phyloP scores from a whole-genome alignment of 805 yeast species.

The Cyberlindnera xishuangbannaensis region DNA sequence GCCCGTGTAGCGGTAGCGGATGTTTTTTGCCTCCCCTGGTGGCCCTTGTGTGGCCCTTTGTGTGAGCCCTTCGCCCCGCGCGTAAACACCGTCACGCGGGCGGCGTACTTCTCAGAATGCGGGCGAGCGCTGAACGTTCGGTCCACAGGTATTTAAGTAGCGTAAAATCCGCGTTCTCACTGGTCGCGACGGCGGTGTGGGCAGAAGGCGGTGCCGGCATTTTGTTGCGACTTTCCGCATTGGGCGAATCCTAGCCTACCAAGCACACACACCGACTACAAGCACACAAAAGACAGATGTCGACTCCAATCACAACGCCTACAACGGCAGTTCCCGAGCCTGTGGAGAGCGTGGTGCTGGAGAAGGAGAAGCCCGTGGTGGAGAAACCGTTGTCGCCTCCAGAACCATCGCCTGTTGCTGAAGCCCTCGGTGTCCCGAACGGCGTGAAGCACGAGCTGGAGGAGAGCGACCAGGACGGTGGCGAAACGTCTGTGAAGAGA shows the following conservation, averaged over 20 bases:
- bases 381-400: conserved; percentile 13
- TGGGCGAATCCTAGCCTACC: conserved; percentile 4
- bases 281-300: conserved; percentile 5
- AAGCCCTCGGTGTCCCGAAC: conserved; percentile 1
- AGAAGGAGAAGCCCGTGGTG: conserved; percentile 5
- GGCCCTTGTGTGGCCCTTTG: too few relatives aligned
- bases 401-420: conserved; percentile 6
- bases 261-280: too few relatives aligned
- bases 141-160: conserved; percentile 15
- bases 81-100: conserved; percentile 6
- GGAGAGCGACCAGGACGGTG: conserved; percentile 3
- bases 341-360: not conserved
- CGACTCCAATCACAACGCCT: conserved; percentile 12
- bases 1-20: too few relatives aligned
- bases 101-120: conserved; percentile 1
- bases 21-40: too few relatives aligned
- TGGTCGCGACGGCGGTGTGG: not conserved
- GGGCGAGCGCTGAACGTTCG: too few relatives aligned
- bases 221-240: conserved; percentile 8
- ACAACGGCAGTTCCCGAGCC: conserved; percentile 5
- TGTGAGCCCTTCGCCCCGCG: too few relatives aligned
- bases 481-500: conserved; percentile 4
- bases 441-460: conserved; percentile 12
- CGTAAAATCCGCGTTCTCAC: conserved; percentile 10
- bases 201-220: conserved; percentile 1